Evolutionary conservation across 164 flowering plant genomes (phyloP).

Genomic region (Magnolia kwangsiensis): DNA sequence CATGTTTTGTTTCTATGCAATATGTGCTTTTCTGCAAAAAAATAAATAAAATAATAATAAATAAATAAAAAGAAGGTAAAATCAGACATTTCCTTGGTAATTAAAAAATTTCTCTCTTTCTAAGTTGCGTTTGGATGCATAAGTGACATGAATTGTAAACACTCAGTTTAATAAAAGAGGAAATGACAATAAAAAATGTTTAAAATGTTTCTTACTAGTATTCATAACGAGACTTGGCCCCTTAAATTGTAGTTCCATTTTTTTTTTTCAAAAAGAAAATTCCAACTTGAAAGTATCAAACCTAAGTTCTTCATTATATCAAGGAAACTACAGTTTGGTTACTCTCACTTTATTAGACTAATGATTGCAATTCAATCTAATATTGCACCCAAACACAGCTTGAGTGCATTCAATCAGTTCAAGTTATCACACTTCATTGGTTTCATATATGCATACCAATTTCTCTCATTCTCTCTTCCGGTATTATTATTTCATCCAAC

Average conservation of each 20-base stretch:
- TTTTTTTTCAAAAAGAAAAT: too few relatives aligned
- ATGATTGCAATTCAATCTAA: neutral
- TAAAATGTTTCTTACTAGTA: too few relatives aligned
- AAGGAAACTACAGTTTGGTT: neutral
- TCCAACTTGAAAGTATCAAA: too few relatives aligned
- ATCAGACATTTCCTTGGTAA: neutral
- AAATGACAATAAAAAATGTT: too few relatives aligned
- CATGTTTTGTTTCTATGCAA: slow-evolving; percentile 14
- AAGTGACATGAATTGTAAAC: too few relatives aligned
- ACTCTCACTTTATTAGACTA: neutral
- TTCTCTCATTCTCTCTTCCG: neutral
- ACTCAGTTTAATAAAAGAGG: too few relatives aligned
- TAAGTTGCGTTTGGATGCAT: neutral
- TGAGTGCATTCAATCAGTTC: neutral
- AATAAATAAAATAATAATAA: too few relatives aligned
- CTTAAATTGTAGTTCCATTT: neutral
- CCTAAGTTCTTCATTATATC: neutral
- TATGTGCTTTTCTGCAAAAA: slow-evolving; percentile 25
- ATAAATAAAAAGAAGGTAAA: too few relatives aligned
- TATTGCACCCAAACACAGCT: neutral
- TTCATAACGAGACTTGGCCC: neutral
- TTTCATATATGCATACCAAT: neutral
- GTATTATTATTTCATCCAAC: too few relatives aligned
- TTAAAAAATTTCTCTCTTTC: neutral
- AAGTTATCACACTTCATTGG: too few relatives aligned